Evolutionary conservation across 768 basidiomycete genomes (phyloP), one percentile per base, ranked within the genome.

Genomic region (Trametes elegans): DNA sequence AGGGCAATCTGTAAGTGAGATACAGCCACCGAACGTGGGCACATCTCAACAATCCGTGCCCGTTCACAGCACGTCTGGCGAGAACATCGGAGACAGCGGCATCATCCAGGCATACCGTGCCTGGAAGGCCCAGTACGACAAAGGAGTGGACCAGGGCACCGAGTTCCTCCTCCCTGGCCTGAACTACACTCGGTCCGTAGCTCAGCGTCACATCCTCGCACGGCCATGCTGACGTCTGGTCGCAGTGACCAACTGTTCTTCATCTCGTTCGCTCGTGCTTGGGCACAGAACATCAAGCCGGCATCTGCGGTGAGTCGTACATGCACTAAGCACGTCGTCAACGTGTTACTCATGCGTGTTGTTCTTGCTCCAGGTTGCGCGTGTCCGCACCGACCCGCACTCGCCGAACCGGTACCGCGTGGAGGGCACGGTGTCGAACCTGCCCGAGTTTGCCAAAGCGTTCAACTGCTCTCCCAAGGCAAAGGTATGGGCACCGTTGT

Each of bases 171-270:
- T 98, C 14, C 94, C 94, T 10, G 94, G 94, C 16, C 70, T 98
- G 56, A 73, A 80, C 44, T 89, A 79, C 64, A 88, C 88, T 2
- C 80, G 86, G 89, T 84, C 47, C 43, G 75, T 54, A 14, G 10
- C 24, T 9, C 4, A 14, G 18, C 23, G 3, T 21, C 38, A 10
- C 21, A 2, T 2, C n/a, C n/a, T n/a, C n/a, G n/a, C n/a, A n/a
- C n/a, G n/a, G n/a, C n/a, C n/a, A n/a, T n/a, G n/a, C n/a, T n/a
- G n/a, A 3, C 28, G n/a, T 54, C 13, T 23, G 23, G 10, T 21
- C 14, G 24, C 64, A 90, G 88, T 55, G 95, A 97, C 35, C 95
- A 98, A 74, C 72, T 98, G 26, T 98, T 98, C 75, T 98, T 97
- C 76, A 83, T 98, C 51, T 82, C 91, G 2, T 95, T 90, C 64